These are phyloP conservation scores for Verticillium albo-atrum DNA, from an alignment of 2,329 filamentous ascomycete species.

Conservation along the genomic window DNA sequence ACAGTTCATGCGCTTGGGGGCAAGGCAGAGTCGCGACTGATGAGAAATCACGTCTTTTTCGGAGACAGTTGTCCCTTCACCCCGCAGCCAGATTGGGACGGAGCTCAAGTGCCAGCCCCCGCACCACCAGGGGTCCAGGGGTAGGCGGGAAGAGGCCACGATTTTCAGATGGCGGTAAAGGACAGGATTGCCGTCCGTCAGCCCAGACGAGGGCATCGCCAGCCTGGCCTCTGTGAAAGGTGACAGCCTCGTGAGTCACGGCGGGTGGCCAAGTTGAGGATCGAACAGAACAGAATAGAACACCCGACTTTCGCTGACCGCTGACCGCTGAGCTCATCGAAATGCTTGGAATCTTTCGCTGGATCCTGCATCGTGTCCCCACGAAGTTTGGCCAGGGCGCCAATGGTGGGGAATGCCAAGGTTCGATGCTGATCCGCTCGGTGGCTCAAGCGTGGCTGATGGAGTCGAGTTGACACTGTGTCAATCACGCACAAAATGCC, in stretches of 20 bases:
- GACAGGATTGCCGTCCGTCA: neutral
- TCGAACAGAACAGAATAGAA: neutral
- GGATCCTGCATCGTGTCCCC: neutral
- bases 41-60: neutral
- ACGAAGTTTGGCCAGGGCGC: neutral
- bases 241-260: neutral
- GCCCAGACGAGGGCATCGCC: neutral
- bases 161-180: neutral
- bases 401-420: neutral
- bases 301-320: no score
- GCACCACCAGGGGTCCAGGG: neutral
- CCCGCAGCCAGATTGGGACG: neutral
- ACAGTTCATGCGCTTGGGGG: neutral
- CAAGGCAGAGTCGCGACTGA: neutral
- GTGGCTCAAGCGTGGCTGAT: neutral
- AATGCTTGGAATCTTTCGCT: neutral
- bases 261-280: neutral
- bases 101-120: neutral
- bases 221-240: neutral
- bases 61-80: neutral
- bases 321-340: neutral
- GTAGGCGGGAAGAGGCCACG: neutral
- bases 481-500: neutral
- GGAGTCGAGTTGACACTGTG: neutral
- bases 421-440: neutral